phyloP scores from a whole-genome alignment of 176 grass and related monocot genomes.

The Puya raimondii region DNA sequence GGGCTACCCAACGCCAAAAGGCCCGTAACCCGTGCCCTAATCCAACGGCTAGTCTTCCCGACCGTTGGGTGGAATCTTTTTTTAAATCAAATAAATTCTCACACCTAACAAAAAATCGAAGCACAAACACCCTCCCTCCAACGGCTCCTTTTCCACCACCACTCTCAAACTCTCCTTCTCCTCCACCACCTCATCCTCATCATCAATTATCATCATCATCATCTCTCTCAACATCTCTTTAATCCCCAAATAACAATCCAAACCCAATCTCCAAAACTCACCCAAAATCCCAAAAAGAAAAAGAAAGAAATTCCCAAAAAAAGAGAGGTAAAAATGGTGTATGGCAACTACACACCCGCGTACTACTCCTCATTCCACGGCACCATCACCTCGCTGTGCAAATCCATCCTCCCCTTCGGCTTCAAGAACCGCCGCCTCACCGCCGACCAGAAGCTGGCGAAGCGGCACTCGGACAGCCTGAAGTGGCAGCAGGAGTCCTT shows the following conservation, averaged over 20 bases:
- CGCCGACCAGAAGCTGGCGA: slow-evolving; percentile 52
- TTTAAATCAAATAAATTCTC: not conserved
- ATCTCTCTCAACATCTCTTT: no score
- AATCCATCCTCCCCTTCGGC: slow-evolving; percentile 68
- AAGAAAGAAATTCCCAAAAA: not conserved
- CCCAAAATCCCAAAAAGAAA: not conserved
- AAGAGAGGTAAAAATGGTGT: slow-evolving; percentile 34
- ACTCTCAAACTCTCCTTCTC: not conserved
- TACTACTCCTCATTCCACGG: slow-evolving; percentile 97
- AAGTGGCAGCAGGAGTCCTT: slow-evolving; percentile 97
- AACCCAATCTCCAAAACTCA: not conserved
- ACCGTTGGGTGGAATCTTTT: not conserved
- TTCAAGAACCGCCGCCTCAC: slow-evolving; percentile 46
- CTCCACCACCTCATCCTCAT: no score
- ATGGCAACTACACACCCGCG: slow-evolving; percentile 58
- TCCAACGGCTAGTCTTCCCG: not conserved
- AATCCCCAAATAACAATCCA: no score
- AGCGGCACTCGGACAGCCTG: slow-evolving; percentile 58
- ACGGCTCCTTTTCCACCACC: not conserved
- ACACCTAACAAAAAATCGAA: not conserved
- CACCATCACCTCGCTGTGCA: slow-evolving; percentile 87
- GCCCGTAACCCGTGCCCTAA: not conserved
- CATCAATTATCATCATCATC: no score
- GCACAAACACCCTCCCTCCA: not conserved
- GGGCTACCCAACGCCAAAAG: no score